phyloP scores from a whole-genome alignment of 495 filamentous ascomycete species.

The Trichodelitschia bisporula region DNA sequence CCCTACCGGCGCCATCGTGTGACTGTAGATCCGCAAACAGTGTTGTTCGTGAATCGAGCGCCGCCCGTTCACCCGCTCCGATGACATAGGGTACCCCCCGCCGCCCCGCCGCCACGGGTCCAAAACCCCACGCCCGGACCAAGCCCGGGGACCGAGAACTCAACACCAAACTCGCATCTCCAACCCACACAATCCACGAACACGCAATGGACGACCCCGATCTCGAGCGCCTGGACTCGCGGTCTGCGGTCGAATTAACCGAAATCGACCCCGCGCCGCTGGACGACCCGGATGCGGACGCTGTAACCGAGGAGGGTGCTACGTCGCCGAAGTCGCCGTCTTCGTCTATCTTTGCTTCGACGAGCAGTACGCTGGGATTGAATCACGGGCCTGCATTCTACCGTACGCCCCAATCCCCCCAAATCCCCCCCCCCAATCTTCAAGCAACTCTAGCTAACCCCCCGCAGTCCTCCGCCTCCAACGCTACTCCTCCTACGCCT shows the following conservation, averaged over 20 bases:
- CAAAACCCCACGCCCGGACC: too few relatives aligned
- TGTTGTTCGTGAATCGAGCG: not conserved
- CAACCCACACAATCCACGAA: too few relatives aligned
- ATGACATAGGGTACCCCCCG: not conserved
- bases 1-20: slow-evolving; percentile 1
- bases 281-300: slow-evolving; percentile 28
- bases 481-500: slow-evolving; percentile 69
- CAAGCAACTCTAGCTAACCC: slow-evolving; percentile 1
- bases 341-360: slow-evolving; percentile 4
- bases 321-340: slow-evolving; percentile 25
- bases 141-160: too few relatives aligned
- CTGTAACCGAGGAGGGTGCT: slow-evolving; percentile 25
- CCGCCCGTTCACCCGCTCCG: not conserved
- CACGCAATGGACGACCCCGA: too few relatives aligned
- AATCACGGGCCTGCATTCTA: slow-evolving; percentile 14
- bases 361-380: not conserved
- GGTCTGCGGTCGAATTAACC: too few relatives aligned
- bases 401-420: slow-evolving; percentile 5
- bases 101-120: not conserved
- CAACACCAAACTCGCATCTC: too few relatives aligned
- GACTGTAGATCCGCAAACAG: slow-evolving; percentile 13
- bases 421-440: slow-evolving; percentile 2
- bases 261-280: too few relatives aligned
- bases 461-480: slow-evolving; percentile 50
- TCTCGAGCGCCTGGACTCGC: too few relatives aligned